Evolutionary conservation across 345 rosid species (phyloP).

Genomic region (Microcos paniculata): DNA sequence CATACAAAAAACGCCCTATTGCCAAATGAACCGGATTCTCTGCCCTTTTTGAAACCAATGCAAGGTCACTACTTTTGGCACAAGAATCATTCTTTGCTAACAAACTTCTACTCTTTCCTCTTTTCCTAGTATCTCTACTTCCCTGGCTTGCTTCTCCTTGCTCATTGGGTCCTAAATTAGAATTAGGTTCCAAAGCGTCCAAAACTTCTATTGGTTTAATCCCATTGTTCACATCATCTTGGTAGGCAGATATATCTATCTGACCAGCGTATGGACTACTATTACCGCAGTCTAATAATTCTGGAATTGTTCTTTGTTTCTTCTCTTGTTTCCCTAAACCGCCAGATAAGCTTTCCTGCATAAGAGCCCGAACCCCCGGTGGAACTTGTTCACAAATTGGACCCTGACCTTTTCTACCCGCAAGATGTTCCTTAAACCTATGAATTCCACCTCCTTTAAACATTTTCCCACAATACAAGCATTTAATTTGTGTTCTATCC

Average conservation of each 20-base stretch:
- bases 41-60: conserved; percentile 30
- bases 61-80: neutral
- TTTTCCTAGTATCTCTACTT: conserved; percentile 41
- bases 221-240: conserved; percentile 33
- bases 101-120: conserved; percentile 34
- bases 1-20: conserved; percentile 60
- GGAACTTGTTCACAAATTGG: conserved; percentile 73
- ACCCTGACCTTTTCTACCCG: conserved; percentile 82
- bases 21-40: conserved; percentile 47
- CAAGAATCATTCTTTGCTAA: neutral
- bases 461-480: conserved; percentile 71
- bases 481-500: conserved; percentile 69
- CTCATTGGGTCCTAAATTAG: conserved; percentile 21
- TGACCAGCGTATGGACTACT: conserved; percentile 40
- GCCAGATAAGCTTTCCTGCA: conserved; percentile 70
- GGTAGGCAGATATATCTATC: conserved; percentile 24
- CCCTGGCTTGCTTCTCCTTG: conserved; percentile 33
- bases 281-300: conserved; percentile 19
- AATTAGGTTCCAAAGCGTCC: conserved; percentile 20
- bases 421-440: conserved; percentile 90
- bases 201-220: conserved; percentile 17
- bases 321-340: conserved; percentile 59
- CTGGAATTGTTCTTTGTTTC: conserved; percentile 37
- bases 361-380: conserved; percentile 43
- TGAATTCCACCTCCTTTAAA: conserved; percentile 97